Evolutionary conservation across 2,329 filamentous ascomycete genomes (phyloP), one percentile per base, ranked within the genome.

Genomic region (Verticillium klebahnii): DNA sequence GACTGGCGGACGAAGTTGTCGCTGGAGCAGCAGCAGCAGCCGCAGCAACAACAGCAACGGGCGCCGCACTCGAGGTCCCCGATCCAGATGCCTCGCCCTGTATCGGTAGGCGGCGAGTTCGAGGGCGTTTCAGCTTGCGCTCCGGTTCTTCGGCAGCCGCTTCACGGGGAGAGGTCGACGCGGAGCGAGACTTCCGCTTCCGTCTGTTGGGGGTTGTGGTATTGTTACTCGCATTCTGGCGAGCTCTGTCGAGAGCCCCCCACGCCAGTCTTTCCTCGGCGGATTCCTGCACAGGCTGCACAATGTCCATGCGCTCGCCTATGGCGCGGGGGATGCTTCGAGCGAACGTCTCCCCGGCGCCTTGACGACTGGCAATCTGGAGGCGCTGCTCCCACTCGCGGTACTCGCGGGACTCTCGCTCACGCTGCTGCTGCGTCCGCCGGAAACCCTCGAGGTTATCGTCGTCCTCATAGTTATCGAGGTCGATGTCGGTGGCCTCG

Each of bases 201-300:
- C 91, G 87, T 59, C 80, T 78, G 64, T 78, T 82, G 59, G 69
- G 74, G 3, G 45, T 50, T 7, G 19, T 50, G 32, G 77, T 73
- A 56, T 77, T 73, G 25, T 82, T 75, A 64, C 79, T 81, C 65
- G 90, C 84, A 19, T 85, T 83, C 64, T 93, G 89, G 66, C 92
- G 85, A 54, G 91, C 93, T 73, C 89, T 91, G 68, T 97, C 93
- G 65, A 98, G 89, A 23, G 91, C 92, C 65, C 93, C 92, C 95
- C 94, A 97, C 4, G 94, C 92, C 62, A 88, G 84, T 60, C 89
- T 82, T 74, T 96, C 93, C 68, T 97, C 93, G 52, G 88, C 79
- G 8, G 89, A 90, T 74, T 96, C 91, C 40, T 86, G 75, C 17
- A 77, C 73, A 0, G 77, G 85, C 52, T 74, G 78, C 70, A 71